Percentiles rank a stretch among this genome's conserved stretches.
phyloP scores from a whole-genome alignment of 2,329 filamentous ascomycete species.

The Eurotiales sp. region DNA sequence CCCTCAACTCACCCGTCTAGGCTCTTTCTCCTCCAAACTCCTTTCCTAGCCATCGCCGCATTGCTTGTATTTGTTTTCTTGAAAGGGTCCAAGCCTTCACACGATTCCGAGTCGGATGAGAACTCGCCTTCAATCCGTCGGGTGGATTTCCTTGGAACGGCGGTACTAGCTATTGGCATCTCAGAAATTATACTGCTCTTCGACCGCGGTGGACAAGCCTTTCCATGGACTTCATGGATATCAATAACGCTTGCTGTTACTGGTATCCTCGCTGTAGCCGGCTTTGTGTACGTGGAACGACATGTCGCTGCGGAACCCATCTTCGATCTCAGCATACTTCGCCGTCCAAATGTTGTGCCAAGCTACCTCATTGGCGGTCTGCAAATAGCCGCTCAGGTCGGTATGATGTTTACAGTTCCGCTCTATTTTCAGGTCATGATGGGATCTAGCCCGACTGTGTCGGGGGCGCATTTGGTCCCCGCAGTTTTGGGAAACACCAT shows the following conservation, averaged over 20 bases:
- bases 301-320: slow-evolving; percentile 33
- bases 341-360: slow-evolving; percentile 25
- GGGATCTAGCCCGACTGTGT: slow-evolving; percentile 54
- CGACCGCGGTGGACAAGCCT: slow-evolving; percentile 46
- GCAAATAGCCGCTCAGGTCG: slow-evolving; percentile 57
- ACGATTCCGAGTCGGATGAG: not conserved
- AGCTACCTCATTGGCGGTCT: slow-evolving; percentile 45
- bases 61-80: slow-evolving; percentile 45
- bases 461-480: slow-evolving; percentile 61
- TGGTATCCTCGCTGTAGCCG: slow-evolving; percentile 8
- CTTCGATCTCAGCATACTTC: slow-evolving; percentile 33
- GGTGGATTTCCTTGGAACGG: slow-evolving; percentile 58
- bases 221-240: slow-evolving; percentile 28
- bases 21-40: slow-evolving; percentile 57
- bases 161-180: slow-evolving; percentile 44
- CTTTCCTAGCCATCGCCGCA: slow-evolving; percentile 50
- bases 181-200: slow-evolving; percentile 45
- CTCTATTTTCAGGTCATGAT: slow-evolving; percentile 66
- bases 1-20: too few relatives aligned
- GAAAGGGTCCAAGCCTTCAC: not conserved
- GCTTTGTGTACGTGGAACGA: slow-evolving; percentile 30
- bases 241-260: slow-evolving; percentile 20
- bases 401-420: slow-evolving; percentile 63
- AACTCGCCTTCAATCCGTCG: slow-evolving; percentile 25
- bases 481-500: slow-evolving; percentile 63